Conservation (phyloP, 768 basidiomycete genomes). For the Boletus coccyginus region DNA sequence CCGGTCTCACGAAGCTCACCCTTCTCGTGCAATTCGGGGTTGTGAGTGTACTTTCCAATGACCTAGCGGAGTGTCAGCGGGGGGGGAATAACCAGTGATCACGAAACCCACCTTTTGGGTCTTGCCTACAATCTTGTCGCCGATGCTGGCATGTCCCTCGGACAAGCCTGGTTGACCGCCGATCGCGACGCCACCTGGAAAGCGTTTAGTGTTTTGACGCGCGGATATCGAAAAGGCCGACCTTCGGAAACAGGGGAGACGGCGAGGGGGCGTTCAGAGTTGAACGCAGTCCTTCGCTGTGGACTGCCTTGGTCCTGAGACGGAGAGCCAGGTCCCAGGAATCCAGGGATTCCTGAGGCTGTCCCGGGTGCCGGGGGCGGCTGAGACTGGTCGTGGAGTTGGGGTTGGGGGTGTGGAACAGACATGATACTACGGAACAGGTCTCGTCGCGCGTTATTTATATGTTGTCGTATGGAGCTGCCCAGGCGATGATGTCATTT, state of each 20-base stretch:
- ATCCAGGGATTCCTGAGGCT: not conserved
- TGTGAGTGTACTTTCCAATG: constrained; percentile 46
- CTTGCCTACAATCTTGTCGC: constrained; percentile 60
- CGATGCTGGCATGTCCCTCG: constrained; percentile 39
- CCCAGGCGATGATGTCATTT: no score
- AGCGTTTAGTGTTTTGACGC: not conserved
- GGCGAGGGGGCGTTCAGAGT: constrained; percentile 34
- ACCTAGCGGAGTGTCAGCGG: constrained; percentile 33
- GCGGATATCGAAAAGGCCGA: constrained; percentile 3
- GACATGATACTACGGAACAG: constrained; percentile 7
- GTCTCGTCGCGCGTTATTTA: constrained; percentile 13
- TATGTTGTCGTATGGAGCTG: not conserved
- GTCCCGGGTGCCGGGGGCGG: constrained; percentile 39
- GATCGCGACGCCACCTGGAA: constrained; percentile 26
- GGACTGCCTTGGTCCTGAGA: not conserved
- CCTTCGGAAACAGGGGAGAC: constrained; percentile 37
- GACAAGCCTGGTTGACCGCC: constrained; percentile 21
- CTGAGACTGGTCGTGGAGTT: constrained; percentile 46
- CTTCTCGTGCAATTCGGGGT: constrained; percentile 52
- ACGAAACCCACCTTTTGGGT: constrained; percentile 45
- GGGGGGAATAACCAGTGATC: not conserved
- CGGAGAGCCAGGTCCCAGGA: not conserved
- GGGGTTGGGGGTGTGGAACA: constrained; percentile 34
- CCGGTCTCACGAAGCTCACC: constrained; percentile 55
- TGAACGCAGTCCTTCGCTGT: constrained; percentile 27